Percentiles rank a stretch among this genome's conserved stretches.
Conservation (phyloP, 257 asterid genomes). For the Thymus quinquecostatus region DNA sequence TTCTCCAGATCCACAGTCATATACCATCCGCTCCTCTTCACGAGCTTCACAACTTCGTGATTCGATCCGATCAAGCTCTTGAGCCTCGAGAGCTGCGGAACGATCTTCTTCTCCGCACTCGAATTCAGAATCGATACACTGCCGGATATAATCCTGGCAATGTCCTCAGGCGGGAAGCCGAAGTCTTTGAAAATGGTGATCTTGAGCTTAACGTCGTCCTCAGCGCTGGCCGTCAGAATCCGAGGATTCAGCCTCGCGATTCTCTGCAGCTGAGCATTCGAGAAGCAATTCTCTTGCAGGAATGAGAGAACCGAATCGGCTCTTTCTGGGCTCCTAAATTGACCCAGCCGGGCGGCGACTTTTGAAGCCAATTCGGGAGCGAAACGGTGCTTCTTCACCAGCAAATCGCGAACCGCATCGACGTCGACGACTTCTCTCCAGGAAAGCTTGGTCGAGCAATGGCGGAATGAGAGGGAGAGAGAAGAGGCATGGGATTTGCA, state of each 20-base stretch:
- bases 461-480: not conserved
- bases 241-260: not conserved
- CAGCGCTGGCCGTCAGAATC: not conserved
- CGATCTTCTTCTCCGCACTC: slow-evolving; percentile 4
- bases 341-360: slow-evolving; percentile 28
- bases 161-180: not conserved
- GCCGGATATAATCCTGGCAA: not conserved
- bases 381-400: slow-evolving; percentile 34
- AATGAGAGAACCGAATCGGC: slow-evolving; percentile 23
- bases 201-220: slow-evolving; percentile 10
- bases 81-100: slow-evolving; percentile 6
- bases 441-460: not conserved
- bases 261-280: slow-evolving; percentile 4
- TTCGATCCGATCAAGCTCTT: slow-evolving; percentile 17
- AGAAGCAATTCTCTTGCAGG: slow-evolving; percentile 15
- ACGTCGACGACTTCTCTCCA: not conserved
- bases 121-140: not conserved
- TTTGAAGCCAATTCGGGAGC: slow-evolving; percentile 35
- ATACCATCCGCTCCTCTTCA: slow-evolving; percentile 6
- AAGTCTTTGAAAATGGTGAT: slow-evolving; percentile 10
- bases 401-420: slow-evolving; percentile 2
- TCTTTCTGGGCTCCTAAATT: not conserved
- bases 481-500: not conserved
- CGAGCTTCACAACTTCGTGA: not conserved
- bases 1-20: slow-evolving; percentile 7